Evolutionary conservation across 345 rosid genomes (phyloP).

Genomic region (Passiflora organensis): DNA sequence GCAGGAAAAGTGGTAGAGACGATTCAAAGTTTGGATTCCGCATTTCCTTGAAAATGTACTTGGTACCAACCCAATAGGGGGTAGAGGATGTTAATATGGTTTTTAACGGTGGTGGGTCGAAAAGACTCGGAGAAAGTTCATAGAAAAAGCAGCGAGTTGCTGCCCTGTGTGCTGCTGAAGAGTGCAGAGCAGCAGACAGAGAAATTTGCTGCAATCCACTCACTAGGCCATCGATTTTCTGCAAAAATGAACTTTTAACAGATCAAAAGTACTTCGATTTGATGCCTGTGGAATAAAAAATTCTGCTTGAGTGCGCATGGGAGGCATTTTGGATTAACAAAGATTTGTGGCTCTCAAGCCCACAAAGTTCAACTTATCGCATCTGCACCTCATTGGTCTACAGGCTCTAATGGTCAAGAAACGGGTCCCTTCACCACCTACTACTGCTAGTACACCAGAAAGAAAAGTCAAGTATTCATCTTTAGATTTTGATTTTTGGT

Average conservation of each 20-base stretch:
- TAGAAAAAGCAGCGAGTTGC: too few relatives aligned
- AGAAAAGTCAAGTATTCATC: too few relatives aligned
- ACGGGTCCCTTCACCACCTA: not conserved
- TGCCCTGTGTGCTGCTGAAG: too few relatives aligned
- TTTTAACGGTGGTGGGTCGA: too few relatives aligned
- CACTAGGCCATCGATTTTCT: conserved; percentile 6
- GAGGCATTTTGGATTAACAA: not conserved
- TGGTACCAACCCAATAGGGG: not conserved
- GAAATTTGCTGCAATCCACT: conserved; percentile 20
- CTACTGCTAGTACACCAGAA: too few relatives aligned
- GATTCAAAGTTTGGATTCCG: too few relatives aligned
- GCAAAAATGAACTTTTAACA: not conserved
- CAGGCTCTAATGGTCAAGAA: not conserved
- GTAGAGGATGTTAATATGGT: not conserved
- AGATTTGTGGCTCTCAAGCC: not conserved
- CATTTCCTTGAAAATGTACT: too few relatives aligned
- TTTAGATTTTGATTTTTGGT: too few relatives aligned
- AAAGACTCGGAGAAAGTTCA: too few relatives aligned
- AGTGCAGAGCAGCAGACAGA: conserved; percentile 22
- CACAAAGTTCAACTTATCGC: not conserved
- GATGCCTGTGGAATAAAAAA: too few relatives aligned
- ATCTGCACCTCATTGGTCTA: not conserved
- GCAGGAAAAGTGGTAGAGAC: not conserved
- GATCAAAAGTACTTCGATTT: not conserved
- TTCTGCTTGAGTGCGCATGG: not conserved